A percentile compares a stretch with the other conserved stretches of the same genome.
These are phyloP conservation scores for Metschnikowia hibisci DNA, from an alignment of 805 yeast genomes.

Conservation along the genomic window DNA sequence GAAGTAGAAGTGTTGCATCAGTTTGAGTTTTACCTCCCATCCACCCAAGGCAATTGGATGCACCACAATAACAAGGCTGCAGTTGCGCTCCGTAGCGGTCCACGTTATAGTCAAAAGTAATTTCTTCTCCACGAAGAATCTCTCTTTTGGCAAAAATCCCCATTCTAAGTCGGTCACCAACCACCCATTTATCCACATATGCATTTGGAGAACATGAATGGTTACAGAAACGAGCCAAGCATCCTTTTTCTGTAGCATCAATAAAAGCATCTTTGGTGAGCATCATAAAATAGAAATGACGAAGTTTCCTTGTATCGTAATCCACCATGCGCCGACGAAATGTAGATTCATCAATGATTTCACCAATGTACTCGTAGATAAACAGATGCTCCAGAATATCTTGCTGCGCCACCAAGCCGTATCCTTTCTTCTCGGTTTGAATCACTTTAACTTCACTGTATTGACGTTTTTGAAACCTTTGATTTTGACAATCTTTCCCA, in stretches of 20 bases:
- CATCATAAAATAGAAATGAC: constrained; percentile 95
- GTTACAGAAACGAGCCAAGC: constrained; percentile 86
- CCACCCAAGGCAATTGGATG: constrained; percentile 84
- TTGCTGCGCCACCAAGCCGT: constrained; percentile 73
- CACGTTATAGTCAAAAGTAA: constrained; percentile 89
- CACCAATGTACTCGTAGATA: constrained; percentile 91
- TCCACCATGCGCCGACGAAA: constrained; percentile 70
- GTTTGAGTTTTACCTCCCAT: constrained; percentile 98
- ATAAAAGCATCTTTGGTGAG: constrained; percentile 87
- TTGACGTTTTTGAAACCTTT: constrained; percentile 74
- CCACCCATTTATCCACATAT: constrained; percentile 96
- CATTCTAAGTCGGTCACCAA: constrained; percentile 84
- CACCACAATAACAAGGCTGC: constrained; percentile 93
- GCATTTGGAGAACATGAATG: constrained; percentile 96
- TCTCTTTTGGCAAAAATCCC: constrained; percentile 85
- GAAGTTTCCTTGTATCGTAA: constrained; percentile 64
- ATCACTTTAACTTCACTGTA: constrained; percentile 80
- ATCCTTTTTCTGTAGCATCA: constrained; percentile 89
- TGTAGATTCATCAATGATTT: constrained; percentile 77
- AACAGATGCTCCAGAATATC: constrained; percentile 61
- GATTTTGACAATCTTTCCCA: constrained; percentile 79
- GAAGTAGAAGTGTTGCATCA: constrained; percentile 78
- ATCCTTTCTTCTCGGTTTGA: constrained; percentile 81
- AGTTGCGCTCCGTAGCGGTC: constrained; percentile 95
- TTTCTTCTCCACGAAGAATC: constrained; percentile 77